Percentiles rank a stretch among this genome's conserved stretches.
phyloP scores from a whole-genome alignment of 768 basidiomycete species.

The Podaxis sp. region DNA sequence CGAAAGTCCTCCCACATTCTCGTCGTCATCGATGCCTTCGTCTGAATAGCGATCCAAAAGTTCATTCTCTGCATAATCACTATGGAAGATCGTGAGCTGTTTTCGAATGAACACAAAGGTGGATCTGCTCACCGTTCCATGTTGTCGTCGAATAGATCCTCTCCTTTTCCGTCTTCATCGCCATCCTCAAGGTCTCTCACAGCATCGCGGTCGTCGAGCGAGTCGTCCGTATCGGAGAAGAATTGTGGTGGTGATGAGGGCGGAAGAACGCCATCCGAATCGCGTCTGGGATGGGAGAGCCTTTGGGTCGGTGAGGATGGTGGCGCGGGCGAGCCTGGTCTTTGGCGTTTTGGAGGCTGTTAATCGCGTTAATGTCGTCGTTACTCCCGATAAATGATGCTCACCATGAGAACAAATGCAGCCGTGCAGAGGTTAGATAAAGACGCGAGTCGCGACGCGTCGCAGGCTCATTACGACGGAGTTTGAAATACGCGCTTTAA shows the following conservation, averaged over 20 bases:
- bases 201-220: conserved; percentile 66
- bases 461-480: conserved; percentile 33
- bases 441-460: conserved; percentile 22
- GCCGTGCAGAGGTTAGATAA: neutral
- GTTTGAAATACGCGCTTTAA: conserved; percentile 37
- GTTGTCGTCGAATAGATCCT: conserved; percentile 88
- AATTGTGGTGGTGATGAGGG: conserved; percentile 82
- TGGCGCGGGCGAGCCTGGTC: conserved; percentile 51
- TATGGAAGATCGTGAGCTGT: conserved; percentile 25
- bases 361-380: neutral
- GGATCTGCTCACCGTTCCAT: conserved; percentile 58
- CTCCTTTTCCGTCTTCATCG: conserved; percentile 82
- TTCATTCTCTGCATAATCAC: conserved; percentile 85
- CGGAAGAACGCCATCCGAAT: conserved; percentile 74
- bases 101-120: conserved; percentile 6
- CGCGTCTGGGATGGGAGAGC: conserved; percentile 46
- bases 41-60: conserved; percentile 86
- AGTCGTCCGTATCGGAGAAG: conserved; percentile 88
- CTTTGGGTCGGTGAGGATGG: conserved; percentile 47
- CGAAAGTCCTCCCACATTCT: conserved; percentile 66
- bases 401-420: conserved; percentile 3
- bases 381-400: conserved; percentile 14
- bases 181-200: conserved; percentile 65
- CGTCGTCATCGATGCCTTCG: conserved; percentile 82
- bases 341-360: conserved; percentile 59